phyloP scores from a whole-genome alignment of 441 rosid species.

The Arabidopsis hybrid region DNA sequence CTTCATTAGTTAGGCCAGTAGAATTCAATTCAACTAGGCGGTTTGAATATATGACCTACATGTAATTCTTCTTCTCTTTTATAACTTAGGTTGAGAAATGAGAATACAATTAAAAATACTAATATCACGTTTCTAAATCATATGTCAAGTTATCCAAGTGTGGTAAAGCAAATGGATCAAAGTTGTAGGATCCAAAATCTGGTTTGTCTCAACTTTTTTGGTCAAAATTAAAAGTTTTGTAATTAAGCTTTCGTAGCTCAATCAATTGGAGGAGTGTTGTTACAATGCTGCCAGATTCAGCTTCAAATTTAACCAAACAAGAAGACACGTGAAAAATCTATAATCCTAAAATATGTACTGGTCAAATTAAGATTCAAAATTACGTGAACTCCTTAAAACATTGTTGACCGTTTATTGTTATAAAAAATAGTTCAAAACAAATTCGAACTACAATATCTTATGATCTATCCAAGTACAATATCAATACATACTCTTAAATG shows the following conservation, averaged over 20 bases:
- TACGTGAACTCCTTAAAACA: not conserved
- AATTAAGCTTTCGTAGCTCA: not conserved
- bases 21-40: constrained; percentile 22
- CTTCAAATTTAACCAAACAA: not conserved
- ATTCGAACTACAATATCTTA: not conserved
- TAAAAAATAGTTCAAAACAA: not conserved
- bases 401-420: not conserved
- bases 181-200: not conserved
- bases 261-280: not conserved
- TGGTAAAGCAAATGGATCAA: not conserved
- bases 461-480: not conserved
- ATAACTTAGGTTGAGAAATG: not conserved
- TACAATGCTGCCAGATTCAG: not conserved
- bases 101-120: not conserved
- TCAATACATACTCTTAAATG: too few species aligned
- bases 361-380: not conserved
- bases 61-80: not conserved
- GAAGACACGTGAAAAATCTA: not conserved
- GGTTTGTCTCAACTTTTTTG: not conserved
- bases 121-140: not conserved
- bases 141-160: not conserved
- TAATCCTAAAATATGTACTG: not conserved
- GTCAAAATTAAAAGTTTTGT: not conserved
- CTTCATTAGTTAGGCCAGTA: constrained; percentile 27
- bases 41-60: constrained; percentile 25